These are phyloP conservation scores for Perkinsus olseni DNA, from an alignment of 169 alveolate species.

Conservation along the genomic window DNA sequence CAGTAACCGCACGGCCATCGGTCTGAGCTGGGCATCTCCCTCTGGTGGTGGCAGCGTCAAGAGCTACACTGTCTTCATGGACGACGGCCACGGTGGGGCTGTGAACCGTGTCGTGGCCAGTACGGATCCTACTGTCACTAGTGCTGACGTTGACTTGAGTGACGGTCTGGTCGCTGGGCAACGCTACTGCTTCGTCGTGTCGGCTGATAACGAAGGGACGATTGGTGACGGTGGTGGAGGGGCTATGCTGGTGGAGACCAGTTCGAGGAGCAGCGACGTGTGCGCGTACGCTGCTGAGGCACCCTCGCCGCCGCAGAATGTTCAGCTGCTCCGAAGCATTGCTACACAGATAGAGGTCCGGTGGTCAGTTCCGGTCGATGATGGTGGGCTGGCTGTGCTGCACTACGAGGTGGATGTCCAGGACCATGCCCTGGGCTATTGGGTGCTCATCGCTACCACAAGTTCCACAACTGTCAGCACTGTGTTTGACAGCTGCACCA, in stretches of 20 bases:
- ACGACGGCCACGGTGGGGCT: conserved; percentile 8
- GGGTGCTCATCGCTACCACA: conserved; percentile 6
- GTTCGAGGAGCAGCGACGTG: neutral
- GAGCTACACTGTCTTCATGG: neutral
- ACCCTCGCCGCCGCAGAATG: neutral
- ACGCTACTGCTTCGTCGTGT: conserved; percentile 7
- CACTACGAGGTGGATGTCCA: neutral
- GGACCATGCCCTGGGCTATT: neutral
- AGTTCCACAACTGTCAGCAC: neutral
- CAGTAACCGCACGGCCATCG: neutral
- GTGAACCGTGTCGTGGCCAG: neutral
- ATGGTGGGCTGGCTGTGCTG: neutral
- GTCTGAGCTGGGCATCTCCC: neutral
- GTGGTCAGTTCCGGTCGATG: conserved; percentile 15
- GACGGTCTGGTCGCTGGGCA: conserved; percentile 5
- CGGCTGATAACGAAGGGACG: conserved; percentile 5
- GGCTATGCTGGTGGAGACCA: neutral
- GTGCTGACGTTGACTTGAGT: neutral
- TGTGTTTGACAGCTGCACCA: conserved; percentile 2
- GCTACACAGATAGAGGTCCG: neutral
- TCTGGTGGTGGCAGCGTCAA: neutral
- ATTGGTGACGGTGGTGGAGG: neutral
- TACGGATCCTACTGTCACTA: neutral
- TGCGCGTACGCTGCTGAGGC: conserved; percentile 11
- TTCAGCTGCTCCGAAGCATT: neutral